Evolutionary conservation across 306 rosid species (phyloP).

Genomic region (Cucumis melo): DNA sequence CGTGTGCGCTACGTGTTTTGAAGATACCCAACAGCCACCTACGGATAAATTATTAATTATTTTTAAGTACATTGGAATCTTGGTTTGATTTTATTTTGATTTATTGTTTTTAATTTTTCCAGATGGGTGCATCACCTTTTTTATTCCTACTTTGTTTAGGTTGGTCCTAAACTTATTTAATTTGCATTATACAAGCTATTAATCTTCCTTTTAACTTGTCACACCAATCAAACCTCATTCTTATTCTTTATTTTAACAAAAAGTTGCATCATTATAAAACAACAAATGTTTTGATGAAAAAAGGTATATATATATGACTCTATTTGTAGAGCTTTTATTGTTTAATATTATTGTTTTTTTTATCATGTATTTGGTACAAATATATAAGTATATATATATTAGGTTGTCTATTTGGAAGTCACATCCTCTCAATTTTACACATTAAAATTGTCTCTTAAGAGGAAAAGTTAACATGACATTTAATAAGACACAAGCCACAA

Average conservation of each 20-base stretch:
- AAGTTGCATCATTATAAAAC: background rate
- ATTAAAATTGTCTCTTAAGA: too few relatives aligned
- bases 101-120: background rate
- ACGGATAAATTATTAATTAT: background rate
- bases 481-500: too few relatives aligned
- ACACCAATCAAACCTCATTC: background rate
- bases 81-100: background rate
- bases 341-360: background rate
- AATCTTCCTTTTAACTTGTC: background rate
- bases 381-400: background rate
- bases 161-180: background rate
- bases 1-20: conserved; percentile 3
- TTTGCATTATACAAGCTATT: background rate
- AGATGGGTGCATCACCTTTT: background rate
- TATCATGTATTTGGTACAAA: background rate
- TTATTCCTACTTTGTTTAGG: background rate
- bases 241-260: background rate
- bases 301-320: background rate
- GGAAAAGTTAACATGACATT: too few relatives aligned
- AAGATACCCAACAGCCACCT: conserved; percentile 6
- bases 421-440: too few relatives aligned
- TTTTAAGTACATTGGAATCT: background rate
- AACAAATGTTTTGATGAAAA: background rate
- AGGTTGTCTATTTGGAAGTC: background rate
- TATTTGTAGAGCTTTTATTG: background rate